These are phyloP conservation scores for Trametopsis cervina DNA, from an alignment of 768 basidiomycete species.

Conservation along the genomic window DNA sequence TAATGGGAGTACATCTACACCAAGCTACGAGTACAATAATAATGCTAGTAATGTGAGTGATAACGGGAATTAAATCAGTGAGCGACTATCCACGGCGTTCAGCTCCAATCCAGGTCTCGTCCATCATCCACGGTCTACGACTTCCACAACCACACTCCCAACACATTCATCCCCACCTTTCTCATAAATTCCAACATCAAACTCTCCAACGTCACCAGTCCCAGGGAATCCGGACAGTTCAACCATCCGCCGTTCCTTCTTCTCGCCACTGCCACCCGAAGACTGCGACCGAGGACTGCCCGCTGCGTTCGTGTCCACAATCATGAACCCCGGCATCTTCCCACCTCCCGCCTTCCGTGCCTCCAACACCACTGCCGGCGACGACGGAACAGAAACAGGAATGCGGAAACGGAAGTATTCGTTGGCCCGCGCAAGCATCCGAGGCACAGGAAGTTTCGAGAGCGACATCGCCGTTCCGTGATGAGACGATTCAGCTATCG, in stretches of 20 bases:
- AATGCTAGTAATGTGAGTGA: too few relatives aligned
- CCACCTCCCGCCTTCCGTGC: conserved; percentile 43
- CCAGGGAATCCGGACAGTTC: conserved; percentile 52
- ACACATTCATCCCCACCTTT: conserved; percentile 40
- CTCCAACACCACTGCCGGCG: conserved; percentile 31
- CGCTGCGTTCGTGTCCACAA: conserved; percentile 37
- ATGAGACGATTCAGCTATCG: conserved; percentile 50
- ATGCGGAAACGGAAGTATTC: conserved; percentile 57
- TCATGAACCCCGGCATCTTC: conserved; percentile 48
- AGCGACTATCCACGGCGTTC: too few relatives aligned
- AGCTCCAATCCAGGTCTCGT: too few relatives aligned
- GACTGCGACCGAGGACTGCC: conserved; percentile 21
- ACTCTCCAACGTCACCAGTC: conserved; percentile 44
- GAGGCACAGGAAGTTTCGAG: conserved; percentile 15
- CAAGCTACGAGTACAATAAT: too few relatives aligned
- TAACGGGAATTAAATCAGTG: too few relatives aligned
- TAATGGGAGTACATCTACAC: too few relatives aligned
- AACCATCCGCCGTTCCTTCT: conserved; percentile 36
- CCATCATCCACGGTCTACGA: too few relatives aligned
- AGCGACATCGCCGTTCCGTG: not conserved
- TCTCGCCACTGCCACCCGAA: too few relatives aligned
- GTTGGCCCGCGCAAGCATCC: conserved; percentile 47
- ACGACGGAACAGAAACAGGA: conserved; percentile 27
- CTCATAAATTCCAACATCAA: conserved; percentile 49
- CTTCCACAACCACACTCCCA: conserved; percentile 49